Evolutionary conservation across 257 asterid species (phyloP).

Genomic region (Solanum microdontum): DNA sequence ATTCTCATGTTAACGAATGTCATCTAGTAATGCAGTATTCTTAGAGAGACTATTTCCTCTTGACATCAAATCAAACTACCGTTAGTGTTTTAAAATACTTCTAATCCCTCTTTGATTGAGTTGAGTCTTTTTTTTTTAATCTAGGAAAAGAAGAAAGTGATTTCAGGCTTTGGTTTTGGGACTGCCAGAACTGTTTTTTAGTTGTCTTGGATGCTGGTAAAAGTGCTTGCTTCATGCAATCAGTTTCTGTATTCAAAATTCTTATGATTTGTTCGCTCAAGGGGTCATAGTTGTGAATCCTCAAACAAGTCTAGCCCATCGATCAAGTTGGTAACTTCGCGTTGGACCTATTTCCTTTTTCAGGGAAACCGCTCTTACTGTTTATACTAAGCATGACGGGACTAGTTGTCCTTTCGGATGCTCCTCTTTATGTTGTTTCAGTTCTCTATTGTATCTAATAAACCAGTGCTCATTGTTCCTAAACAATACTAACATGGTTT

Average conservation of each 20-base stretch:
- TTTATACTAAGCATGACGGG: neutral
- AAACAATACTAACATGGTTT: neutral
- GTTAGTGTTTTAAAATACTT: neutral
- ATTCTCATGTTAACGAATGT: neutral
- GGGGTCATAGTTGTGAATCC: neutral
- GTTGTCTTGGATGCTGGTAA: neutral
- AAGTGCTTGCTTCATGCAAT: neutral
- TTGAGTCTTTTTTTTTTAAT: neutral
- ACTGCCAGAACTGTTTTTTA: neutral
- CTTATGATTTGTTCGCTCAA: neutral
- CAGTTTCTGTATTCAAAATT: neutral
- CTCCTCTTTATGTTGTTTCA: neutral
- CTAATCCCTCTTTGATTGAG: neutral
- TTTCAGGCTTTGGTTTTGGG: neutral
- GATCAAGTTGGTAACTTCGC: neutral
- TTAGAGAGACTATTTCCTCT: neutral
- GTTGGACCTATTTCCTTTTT: neutral
- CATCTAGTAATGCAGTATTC: neutral
- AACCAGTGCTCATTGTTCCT: neutral
- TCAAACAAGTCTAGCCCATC: neutral
- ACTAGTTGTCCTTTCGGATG: neutral
- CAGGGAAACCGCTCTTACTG: neutral
- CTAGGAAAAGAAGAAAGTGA: neutral
- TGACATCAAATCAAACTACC: neutral
- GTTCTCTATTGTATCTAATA: neutral